Evolutionary conservation across 495 filamentous ascomycete genomes (phyloP), one percentile per base, ranked within the genome.

Genomic region (Rusavskia elegans): DNA sequence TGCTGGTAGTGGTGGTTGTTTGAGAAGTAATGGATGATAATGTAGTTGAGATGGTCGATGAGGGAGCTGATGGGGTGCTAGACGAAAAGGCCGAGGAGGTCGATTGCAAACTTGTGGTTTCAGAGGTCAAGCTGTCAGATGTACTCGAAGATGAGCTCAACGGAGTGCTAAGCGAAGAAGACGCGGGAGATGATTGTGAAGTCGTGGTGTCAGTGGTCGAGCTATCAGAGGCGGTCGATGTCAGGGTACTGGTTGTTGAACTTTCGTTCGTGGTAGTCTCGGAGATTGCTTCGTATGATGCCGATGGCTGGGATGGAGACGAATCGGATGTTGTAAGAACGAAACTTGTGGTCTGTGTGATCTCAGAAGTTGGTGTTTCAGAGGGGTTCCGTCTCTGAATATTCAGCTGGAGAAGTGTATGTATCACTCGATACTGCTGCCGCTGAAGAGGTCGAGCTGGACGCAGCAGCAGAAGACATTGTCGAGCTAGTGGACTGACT

Each of bases 221-320:
- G 27, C 50, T 39, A 38, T 40, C 29, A 40, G 45, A 19, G 7
- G 51, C 49, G 25, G 25, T 2, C 25, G 25, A 27, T 27, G 25
- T 27, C 25, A 27, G 4, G 25, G 25, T 27, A 27, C 25, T 27
- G 25, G 25, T 27, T 4, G 4, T 3, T 27, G 25, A 27, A 6
- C 25, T 27, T 27, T 39, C 37, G 17, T 39, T 5, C 13, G 27
- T 46, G 19, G 48, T 41, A 9, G 54, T 35, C 27, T 53, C 37
- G 1, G 50, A 32, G 14, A 23, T 59, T 5, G 51, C 39, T 27
- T 38, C 77, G 73, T 29, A 79, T 76, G 11, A 74, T 74, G 32
- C 0, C 14, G 49, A 6, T 30, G 41, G 60, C 59, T 50, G 87
- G 71, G 25, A 27, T 27, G 25, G 4, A 27, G 25, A 27, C 25